phyloP scores from a whole-genome alignment of 148 eudicot genomes.

The Polygonum maritimum region DNA sequence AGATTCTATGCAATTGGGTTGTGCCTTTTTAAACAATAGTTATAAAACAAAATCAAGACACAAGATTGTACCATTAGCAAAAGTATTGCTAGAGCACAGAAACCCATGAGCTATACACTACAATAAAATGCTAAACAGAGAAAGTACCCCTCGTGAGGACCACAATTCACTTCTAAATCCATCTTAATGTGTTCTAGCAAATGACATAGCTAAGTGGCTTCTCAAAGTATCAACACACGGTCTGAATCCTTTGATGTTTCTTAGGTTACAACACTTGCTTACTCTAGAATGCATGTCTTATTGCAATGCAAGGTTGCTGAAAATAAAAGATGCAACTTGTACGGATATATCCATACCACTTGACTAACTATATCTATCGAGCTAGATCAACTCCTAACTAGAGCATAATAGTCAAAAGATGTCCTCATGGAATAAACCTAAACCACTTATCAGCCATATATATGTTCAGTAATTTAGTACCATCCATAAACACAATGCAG shows the following conservation, averaged over 20 bases:
- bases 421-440: background rate
- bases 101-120: background rate
- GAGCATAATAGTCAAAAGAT: background rate
- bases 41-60: background rate
- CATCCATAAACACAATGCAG: background rate
- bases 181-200: background rate
- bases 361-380: background rate
- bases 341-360: background rate
- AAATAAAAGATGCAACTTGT: background rate
- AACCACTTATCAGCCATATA: background rate
- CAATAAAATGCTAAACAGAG: background rate
- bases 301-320: background rate
- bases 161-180: background rate
- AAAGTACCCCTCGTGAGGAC: background rate
- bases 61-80: background rate
- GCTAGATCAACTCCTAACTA: background rate
- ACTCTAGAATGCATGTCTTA: background rate
- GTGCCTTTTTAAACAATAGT: too few relatives aligned
- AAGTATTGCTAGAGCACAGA: background rate
- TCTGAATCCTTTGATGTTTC: background rate
- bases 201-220: background rate
- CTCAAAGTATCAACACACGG: background rate
- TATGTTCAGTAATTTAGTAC: background rate
- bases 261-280: background rate
- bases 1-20: too few relatives aligned